These are phyloP conservation scores for Grosmannia clavigera DNA, from an alignment of 2,329 filamentous ascomycete species.

Conservation along the genomic window DNA sequence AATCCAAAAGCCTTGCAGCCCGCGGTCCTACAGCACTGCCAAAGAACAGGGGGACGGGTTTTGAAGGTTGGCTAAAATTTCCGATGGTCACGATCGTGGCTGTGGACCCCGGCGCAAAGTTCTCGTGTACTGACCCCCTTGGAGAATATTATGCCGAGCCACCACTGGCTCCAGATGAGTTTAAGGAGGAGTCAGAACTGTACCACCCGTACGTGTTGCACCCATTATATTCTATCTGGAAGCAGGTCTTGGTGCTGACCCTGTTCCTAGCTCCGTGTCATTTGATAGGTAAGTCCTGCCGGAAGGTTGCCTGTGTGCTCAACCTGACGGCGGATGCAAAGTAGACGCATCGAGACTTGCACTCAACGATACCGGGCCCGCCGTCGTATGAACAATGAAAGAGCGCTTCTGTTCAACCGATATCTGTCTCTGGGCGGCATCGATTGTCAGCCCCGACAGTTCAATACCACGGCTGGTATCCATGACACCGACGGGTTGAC, in stretches of 20 bases:
- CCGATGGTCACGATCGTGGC: background rate
- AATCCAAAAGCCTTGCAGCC: conserved; percentile 22
- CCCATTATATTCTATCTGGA: background rate
- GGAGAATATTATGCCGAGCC: conserved; percentile 65
- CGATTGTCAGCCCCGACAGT: conserved; percentile 42
- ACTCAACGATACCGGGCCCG: conserved; percentile 70
- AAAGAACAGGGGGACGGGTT: conserved; percentile 46
- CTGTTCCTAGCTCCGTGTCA: conserved; percentile 3
- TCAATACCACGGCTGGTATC: conserved; percentile 43
- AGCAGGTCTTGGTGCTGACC: background rate
- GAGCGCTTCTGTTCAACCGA: conserved; percentile 56
- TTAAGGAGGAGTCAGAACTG: conserved; percentile 49
- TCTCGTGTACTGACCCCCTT: background rate
- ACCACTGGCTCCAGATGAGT: conserved; percentile 60
- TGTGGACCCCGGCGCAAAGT: background rate
- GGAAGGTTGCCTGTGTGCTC: conserved; percentile 26
- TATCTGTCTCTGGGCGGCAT: conserved; percentile 79
- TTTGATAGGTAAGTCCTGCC: conserved; percentile 9
- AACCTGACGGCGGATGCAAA: conserved; percentile 1
- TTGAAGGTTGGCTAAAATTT: conserved; percentile 39
- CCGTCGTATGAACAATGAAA: conserved; percentile 57
- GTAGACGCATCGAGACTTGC: conserved; percentile 69
- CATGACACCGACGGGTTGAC: conserved; percentile 42
- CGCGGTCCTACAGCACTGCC: conserved; percentile 29
- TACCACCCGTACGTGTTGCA: conserved; percentile 47